These are phyloP conservation scores for Ogataea hybrid DNA, from an alignment of 1,139 yeast species.

Conservation along the genomic window DNA sequence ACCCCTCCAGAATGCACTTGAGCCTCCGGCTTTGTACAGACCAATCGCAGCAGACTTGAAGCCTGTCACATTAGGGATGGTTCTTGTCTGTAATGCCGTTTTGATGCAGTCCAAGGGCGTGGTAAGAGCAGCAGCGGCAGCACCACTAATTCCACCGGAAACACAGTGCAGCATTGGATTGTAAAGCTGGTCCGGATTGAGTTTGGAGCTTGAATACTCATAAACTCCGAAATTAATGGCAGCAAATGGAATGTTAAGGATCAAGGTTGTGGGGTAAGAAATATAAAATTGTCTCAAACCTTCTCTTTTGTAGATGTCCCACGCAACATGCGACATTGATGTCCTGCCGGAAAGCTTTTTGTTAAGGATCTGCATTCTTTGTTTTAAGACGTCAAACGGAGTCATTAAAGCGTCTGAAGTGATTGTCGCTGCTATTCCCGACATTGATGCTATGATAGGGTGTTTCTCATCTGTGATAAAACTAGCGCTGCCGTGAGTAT, in stretches of 20 bases:
- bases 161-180: constrained; percentile 92
- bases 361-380: constrained; percentile 58
- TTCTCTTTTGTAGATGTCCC: constrained; percentile 62
- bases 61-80: constrained; percentile 61
- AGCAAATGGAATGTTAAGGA: constrained; percentile 94
- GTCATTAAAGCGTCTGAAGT: constrained; percentile 97
- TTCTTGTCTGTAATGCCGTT: constrained; percentile 82
- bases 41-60: constrained; percentile 70
- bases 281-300: constrained; percentile 85
- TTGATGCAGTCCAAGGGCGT: constrained; percentile 95
- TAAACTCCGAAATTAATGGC: constrained; percentile 93
- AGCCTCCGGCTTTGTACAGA: constrained; percentile 65
- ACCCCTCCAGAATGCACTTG: constrained; percentile 76
- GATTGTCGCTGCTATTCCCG: constrained; percentile 93
- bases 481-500: constrained; percentile 15
- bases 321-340: constrained; percentile 35
- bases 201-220: constrained; percentile 72
- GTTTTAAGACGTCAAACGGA: constrained; percentile 95
- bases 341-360: constrained; percentile 6
- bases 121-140: constrained; percentile 92
- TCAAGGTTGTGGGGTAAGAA: constrained; percentile 91
- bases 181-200: constrained; percentile 77
- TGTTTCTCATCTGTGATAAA: constrained; percentile 63
- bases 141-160: constrained; percentile 95
- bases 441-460: constrained; percentile 78